These are phyloP conservation scores for Adansonia grandidieri DNA, from an alignment of 441 rosid genomes.

Conservation along the genomic window DNA sequence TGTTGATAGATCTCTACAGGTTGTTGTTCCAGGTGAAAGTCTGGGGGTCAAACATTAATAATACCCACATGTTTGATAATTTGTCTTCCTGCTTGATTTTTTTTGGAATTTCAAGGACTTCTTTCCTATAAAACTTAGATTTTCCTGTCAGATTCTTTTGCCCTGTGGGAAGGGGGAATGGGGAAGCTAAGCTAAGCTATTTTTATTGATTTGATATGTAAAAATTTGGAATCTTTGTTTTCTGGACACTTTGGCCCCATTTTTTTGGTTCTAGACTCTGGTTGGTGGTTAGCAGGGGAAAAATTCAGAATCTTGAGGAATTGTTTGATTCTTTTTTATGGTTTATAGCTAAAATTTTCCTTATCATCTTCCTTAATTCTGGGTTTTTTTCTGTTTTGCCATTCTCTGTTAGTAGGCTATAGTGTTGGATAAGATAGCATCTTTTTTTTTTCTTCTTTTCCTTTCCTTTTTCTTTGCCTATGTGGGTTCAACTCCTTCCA, in stretches of 20 bases:
- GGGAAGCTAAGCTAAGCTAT: not conserved
- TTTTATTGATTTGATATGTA: conserved; percentile 34
- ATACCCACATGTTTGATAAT: too few relatives aligned
- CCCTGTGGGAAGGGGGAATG: conserved; percentile 17
- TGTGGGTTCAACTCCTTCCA: not conserved
- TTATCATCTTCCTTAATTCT: not conserved
- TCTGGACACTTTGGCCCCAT: conserved; percentile 37
- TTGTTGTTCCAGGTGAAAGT: not conserved
- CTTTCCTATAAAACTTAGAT: conserved; percentile 21
- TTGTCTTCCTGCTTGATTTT: too few relatives aligned
- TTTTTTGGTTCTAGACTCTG: conserved; percentile 37
- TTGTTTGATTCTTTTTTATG: conserved; percentile 49
- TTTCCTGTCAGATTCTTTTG: conserved; percentile 35
- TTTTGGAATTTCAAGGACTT: not conserved
- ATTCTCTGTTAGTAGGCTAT: conserved; percentile 32
- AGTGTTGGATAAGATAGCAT: conserved; percentile 55
- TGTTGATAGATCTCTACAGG: conserved; percentile 31
- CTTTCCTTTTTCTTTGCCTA: not conserved
- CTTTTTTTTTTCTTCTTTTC: conserved; percentile 27
- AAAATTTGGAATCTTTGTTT: conserved; percentile 41
- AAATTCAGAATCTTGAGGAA: conserved; percentile 44
- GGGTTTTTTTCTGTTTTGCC: not conserved
- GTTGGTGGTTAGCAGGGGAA: conserved; percentile 40
- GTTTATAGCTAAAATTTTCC: conserved; percentile 27
- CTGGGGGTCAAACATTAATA: too few relatives aligned